Conservation (phyloP, 2,329 filamentous ascomycete species). For the Epichloe coenophiala region DNA sequence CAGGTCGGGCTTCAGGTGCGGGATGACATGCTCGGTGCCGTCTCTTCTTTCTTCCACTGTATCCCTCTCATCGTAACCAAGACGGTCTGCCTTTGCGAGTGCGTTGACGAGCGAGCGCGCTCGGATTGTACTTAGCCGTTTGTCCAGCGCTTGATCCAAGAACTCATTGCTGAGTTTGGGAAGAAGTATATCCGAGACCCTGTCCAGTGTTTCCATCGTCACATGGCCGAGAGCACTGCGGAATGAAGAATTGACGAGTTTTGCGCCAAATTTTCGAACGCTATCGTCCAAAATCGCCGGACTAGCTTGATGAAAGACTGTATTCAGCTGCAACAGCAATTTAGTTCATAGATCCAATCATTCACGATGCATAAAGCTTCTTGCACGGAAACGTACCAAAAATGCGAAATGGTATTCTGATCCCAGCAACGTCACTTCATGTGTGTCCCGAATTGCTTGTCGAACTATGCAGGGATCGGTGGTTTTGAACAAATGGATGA, state of each 20-base stretch:
- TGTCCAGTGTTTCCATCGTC: constrained; percentile 28
- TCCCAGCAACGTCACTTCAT: constrained; percentile 35
- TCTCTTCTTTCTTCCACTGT: constrained; percentile 28
- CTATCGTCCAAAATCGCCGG: constrained; percentile 23
- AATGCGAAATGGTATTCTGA: constrained; percentile 40
- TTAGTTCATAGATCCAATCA: constrained; percentile 11
- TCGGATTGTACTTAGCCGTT: constrained; percentile 38
- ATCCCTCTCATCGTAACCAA: constrained; percentile 41
- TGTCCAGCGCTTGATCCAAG: constrained; percentile 38
- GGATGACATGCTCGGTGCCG: constrained; percentile 24
- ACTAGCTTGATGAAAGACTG: constrained; percentile 31
- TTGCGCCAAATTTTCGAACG: constrained; percentile 32
- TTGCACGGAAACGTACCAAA: constrained; percentile 27
- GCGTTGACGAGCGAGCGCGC: constrained; percentile 42
- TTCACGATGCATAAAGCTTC: background rate
- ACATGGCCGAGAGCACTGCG: constrained; percentile 29
- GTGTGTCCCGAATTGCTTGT: constrained; percentile 34
- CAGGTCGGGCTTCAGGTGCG: constrained; percentile 11
- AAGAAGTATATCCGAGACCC: constrained; percentile 29
- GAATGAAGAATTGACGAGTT: constrained; percentile 27
- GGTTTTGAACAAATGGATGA: constrained; percentile 21
- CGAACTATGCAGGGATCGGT: constrained; percentile 32
- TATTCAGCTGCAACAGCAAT: constrained; percentile 29
- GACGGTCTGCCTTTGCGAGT: constrained; percentile 40
- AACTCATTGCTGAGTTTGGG: constrained; percentile 33